A percentile compares a stretch with the other conserved stretches of the same genome.
These are phyloP conservation scores for Borovskyia barvae DNA, from an alignment of 208 protist genomes.

Conservation along the genomic window DNA sequence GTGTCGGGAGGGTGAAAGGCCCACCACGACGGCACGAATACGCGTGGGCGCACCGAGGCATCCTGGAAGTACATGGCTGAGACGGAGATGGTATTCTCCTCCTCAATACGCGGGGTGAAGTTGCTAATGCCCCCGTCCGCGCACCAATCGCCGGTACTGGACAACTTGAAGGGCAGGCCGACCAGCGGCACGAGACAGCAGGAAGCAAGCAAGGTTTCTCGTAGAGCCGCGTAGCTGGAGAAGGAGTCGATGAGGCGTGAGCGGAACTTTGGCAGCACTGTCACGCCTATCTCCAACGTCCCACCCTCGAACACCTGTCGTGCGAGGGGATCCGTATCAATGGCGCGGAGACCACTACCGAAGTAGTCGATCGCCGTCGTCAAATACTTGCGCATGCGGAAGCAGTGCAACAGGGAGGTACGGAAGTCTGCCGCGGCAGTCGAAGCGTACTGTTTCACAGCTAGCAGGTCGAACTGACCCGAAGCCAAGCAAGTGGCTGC, in stretches of 20 bases:
- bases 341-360: conserved; percentile 27
- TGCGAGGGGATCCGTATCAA: conserved; percentile 37
- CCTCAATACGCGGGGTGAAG: conserved; percentile 63
- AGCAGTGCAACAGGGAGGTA: conserved; percentile 40
- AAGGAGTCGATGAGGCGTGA: conserved; percentile 42
- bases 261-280: conserved; percentile 53
- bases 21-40: conserved; percentile 81
- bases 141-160: conserved; percentile 65
- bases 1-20: conserved; percentile 47
- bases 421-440: conserved; percentile 42
- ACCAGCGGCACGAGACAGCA: conserved; percentile 76
- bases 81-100: conserved; percentile 61
- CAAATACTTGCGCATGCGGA: conserved; percentile 49
- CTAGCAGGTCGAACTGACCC: conserved; percentile 39
- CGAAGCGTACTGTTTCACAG: conserved; percentile 36
- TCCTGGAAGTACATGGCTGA: conserved; percentile 82
- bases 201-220: conserved; percentile 56
- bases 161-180: conserved; percentile 64
- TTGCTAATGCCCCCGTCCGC: conserved; percentile 65
- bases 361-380: conserved; percentile 37
- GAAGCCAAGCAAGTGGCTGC: conserved; percentile 46
- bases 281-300: conserved; percentile 68
- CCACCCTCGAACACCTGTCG: conserved; percentile 35
- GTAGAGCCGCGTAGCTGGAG: conserved; percentile 38
- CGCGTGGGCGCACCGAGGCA: conserved; percentile 55